These are phyloP conservation scores for Nannizziopsis barbatae DNA, from an alignment of 2,329 filamentous ascomycete species.

Conservation along the genomic window DNA sequence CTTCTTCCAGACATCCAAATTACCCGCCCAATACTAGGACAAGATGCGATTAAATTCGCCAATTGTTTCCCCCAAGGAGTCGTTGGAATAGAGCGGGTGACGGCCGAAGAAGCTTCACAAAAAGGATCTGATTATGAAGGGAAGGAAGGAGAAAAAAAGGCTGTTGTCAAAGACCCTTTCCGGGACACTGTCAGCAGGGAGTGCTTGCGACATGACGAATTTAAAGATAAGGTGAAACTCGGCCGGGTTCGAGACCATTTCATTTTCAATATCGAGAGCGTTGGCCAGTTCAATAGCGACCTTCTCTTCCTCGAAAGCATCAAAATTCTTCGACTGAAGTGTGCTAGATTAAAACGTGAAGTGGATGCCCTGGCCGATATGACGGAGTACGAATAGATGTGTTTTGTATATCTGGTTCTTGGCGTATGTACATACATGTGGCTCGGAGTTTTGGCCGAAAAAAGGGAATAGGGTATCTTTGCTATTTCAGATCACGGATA, in stretches of 20 bases:
- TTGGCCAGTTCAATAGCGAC: slow-evolving; percentile 89
- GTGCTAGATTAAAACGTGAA: slow-evolving; percentile 39
- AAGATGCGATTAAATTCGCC: slow-evolving; percentile 79
- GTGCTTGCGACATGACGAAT: slow-evolving; percentile 81
- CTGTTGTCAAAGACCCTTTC: slow-evolving; percentile 78
- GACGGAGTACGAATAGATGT: slow-evolving; percentile 17
- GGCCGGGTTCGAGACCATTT: slow-evolving; percentile 89
- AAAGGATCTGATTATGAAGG: slow-evolving; percentile 57
- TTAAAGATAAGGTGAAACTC: slow-evolving; percentile 89
- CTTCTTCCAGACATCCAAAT: slow-evolving; percentile 83
- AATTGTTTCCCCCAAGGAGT: slow-evolving; percentile 84
- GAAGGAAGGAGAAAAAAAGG: slow-evolving; percentile 69
- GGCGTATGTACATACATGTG: no score
- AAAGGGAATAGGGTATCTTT: not conserved
- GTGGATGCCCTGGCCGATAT: slow-evolving; percentile 33
- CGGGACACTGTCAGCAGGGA: slow-evolving; percentile 92
- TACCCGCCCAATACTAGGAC: slow-evolving; percentile 67
- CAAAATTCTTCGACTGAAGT: slow-evolving; percentile 75
- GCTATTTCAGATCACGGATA: not conserved
- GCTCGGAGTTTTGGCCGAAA: not conserved
- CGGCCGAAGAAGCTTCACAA: slow-evolving; percentile 51
- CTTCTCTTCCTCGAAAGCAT: slow-evolving; percentile 85
- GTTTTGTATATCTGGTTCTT: not conserved
- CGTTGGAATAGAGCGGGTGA: slow-evolving; percentile 65
- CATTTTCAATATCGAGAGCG: slow-evolving; percentile 91